These are phyloP conservation scores for Tetrapisispora fleetii DNA, from an alignment of 805 yeast species.

Conservation along the genomic window DNA sequence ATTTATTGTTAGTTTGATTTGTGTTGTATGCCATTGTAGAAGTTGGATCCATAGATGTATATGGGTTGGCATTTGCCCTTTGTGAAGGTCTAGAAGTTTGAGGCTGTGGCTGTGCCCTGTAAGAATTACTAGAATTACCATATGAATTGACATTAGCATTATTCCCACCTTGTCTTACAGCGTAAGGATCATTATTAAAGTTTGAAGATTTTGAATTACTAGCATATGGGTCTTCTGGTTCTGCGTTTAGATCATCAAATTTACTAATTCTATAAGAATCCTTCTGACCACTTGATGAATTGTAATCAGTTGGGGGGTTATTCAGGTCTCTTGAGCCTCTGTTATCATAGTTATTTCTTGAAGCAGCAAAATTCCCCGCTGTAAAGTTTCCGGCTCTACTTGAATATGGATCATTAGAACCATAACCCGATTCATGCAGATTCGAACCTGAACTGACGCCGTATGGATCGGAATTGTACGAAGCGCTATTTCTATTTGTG, in stretches of 20 bases:
- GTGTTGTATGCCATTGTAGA: not conserved
- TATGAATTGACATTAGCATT: not conserved
- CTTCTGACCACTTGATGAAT: not conserved
- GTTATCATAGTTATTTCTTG: not conserved
- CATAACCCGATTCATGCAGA: not conserved
- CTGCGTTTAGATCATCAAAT: not conserved
- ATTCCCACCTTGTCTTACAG: not conserved
- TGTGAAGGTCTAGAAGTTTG: not conserved
- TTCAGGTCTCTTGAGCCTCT: not conserved
- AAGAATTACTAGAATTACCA: not conserved
- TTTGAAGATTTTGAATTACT: not conserved
- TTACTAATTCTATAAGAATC: not conserved
- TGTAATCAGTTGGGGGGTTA: not conserved
- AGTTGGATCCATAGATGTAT: not conserved
- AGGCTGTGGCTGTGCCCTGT: not conserved
- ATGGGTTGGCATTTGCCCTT: not conserved
- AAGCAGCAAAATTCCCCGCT: not conserved
- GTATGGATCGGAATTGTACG: slow-evolving; percentile 1
- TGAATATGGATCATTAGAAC: not conserved
- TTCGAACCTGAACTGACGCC: not conserved
- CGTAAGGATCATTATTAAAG: slow-evolving; percentile 2
- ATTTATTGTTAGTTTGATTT: not conserved
- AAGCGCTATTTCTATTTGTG: not conserved
- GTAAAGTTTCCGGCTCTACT: not conserved
- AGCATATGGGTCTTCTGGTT: slow-evolving; percentile 1